phyloP scores from a whole-genome alignment of 192 early-diverging fungal species.

The Linnemannia hyalina region DNA sequence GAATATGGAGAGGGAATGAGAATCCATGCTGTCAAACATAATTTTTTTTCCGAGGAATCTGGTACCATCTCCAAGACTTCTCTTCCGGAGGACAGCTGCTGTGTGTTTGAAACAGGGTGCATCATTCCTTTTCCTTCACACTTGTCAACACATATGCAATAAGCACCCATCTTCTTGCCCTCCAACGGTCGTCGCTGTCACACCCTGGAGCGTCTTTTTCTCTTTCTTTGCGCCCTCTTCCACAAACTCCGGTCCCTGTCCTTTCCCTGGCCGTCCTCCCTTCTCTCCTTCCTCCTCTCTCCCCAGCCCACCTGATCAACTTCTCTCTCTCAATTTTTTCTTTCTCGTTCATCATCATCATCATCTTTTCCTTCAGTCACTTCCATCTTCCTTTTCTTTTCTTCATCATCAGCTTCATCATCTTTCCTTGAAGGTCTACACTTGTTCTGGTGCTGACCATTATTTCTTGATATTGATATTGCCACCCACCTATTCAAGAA shows the following conservation, averaged over 20 bases:
- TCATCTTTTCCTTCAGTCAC: neutral
- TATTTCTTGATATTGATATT: too few species aligned
- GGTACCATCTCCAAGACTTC: too few species aligned
- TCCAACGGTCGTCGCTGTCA: neutral
- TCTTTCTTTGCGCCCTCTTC: neutral
- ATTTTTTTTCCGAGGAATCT: too few species aligned
- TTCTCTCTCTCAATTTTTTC: neutral
- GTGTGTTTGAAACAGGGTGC: too few species aligned
- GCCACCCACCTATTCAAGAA: neutral
- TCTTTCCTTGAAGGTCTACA: neutral
- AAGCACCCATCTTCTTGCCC: too few species aligned
- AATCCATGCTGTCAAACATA: too few species aligned
- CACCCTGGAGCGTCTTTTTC: neutral
- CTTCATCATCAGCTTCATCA: neutral
- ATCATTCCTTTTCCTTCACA: neutral
- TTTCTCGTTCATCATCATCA: neutral
- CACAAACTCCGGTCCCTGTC: neutral
- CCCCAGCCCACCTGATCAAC: neutral
- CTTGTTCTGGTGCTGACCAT: neutral
- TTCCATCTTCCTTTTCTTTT: neutral
- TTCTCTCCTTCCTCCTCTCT: neutral
- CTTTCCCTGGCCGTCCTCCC: neutral
- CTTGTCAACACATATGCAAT: too few species aligned
- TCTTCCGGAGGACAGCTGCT: too few species aligned
- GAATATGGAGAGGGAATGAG: too few species aligned